These are phyloP conservation scores for Citrus mangshanensis DNA, from an alignment of 345 rosid genomes.

Conservation along the genomic window DNA sequence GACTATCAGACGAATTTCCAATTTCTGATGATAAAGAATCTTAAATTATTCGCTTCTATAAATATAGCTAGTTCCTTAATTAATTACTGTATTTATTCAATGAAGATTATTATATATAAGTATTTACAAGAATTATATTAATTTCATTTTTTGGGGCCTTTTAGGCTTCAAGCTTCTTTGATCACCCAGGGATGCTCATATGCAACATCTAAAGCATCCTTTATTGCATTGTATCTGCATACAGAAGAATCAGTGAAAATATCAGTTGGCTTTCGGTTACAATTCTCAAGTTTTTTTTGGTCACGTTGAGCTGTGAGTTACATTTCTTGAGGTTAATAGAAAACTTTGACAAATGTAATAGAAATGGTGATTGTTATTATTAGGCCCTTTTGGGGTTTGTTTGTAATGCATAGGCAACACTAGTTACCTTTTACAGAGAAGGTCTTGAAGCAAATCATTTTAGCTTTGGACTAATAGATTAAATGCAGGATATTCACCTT, in stretches of 20 bases:
- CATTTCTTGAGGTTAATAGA: no score
- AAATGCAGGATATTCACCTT: no score
- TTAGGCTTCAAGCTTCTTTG: conserved; percentile 1
- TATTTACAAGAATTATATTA: background rate
- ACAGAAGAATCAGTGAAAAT: background rate
- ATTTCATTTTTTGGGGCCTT: background rate
- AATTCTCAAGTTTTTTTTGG: background rate
- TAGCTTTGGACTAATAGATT: no score
- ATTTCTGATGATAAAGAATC: background rate
- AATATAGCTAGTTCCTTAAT: no score
- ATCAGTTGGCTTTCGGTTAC: background rate
- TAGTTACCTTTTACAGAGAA: no score
- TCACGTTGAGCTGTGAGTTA: no score
- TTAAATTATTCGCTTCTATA: background rate
- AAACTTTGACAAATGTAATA: no score
- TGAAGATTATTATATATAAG: background rate
- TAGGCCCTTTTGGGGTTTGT: no score
- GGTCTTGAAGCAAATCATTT: no score
- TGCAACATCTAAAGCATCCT: conserved; percentile 13
- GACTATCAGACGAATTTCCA: conserved; percentile 7
- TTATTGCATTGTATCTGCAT: conserved; percentile 13
- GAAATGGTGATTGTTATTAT: no score
- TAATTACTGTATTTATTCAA: background rate
- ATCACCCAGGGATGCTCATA: conserved; percentile 22
- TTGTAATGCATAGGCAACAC: no score